phyloP scores from a whole-genome alignment of 345 rosid genomes.

The Crucihimalaya himalaica region DNA sequence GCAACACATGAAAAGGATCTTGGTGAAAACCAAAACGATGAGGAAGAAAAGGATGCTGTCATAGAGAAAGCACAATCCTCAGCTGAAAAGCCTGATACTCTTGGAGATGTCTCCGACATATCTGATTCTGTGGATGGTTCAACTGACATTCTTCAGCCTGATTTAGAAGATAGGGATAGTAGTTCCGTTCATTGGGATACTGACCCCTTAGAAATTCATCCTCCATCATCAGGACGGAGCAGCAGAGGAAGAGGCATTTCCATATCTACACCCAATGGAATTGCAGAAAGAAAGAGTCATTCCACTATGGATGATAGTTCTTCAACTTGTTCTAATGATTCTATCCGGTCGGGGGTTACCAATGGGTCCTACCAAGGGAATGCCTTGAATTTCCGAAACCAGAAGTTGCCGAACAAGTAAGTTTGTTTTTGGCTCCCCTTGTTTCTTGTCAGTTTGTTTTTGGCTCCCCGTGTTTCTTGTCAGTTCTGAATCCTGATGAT shows the following conservation, averaged over 20 bases:
- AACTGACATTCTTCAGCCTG: conserved; percentile 66
- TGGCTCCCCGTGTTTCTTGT: conserved; percentile 15
- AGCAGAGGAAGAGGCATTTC: conserved; percentile 52
- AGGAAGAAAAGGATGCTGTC: conserved; percentile 50
- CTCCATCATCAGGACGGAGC: conserved; percentile 58
- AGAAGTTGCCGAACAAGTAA: conserved; percentile 57
- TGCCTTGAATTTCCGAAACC: conserved; percentile 51
- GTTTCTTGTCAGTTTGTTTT: conserved; percentile 15
- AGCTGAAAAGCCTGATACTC: conserved; percentile 63
- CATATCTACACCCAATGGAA: conserved; percentile 63
- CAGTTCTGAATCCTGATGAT: conserved; percentile 11
- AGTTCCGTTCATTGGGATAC: conserved; percentile 84
- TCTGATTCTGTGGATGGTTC: conserved; percentile 79
- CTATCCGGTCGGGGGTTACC: conserved; percentile 67
- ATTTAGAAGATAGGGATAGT: conserved; percentile 80
- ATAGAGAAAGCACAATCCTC: conserved; percentile 49
- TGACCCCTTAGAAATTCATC: conserved; percentile 73
- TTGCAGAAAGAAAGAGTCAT: conserved; percentile 57
- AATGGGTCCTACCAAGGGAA: conserved; percentile 64
- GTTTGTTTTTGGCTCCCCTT: neutral
- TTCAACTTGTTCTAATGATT: conserved; percentile 94
- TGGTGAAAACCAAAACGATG: conserved; percentile 43
- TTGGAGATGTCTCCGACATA: conserved; percentile 74
- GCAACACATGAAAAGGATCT: conserved; percentile 47
- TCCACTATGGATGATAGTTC: conserved; percentile 88